Evolutionary conservation across 1,284 basidiomycete species (phyloP), one percentile per base, ranked within the genome.

Genomic region (Ceratobasidium sp.): DNA sequence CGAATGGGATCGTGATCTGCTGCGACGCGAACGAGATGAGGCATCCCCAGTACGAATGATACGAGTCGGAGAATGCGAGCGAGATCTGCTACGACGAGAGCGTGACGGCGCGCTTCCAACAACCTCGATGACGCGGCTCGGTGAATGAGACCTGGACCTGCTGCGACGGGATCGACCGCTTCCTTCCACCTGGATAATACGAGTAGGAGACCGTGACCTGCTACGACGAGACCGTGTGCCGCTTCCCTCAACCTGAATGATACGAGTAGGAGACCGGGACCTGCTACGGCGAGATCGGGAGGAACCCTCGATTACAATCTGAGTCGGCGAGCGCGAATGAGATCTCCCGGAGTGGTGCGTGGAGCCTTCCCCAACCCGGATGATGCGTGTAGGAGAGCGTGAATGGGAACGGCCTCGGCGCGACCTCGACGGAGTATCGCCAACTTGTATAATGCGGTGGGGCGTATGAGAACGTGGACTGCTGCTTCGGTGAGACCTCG

Each of bases 191-290:
- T 46, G 21, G 38, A 69, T 57, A 35, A 55, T 35, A 18, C 52
- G 64, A 38, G 67, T 58, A 28, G 64, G 64, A 16, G 64, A 69
- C 21, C 52, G 49, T 26, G 49, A 54, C 18, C 49, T 55, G 41
- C 52, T 55, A 11, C 52, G 64, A 21, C 59, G 44, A 9, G 59
- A 62, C 28, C 11, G n/a, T 30, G 32, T 41, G 3, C 58, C 4
- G 1, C 30, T 41, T n/a, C n/a, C 13, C 2, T 21, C 49, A 21
- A 38, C 59, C 11, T 62, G 41, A 30, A 62, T 62, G 43, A 62
- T 49, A 21, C 59, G 49, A 21, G 63, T 52, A 6, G 63, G 63
- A 23, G 63, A 64, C 18, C 46, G 47, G 13, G 62, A 64, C 14
- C 26, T 21, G 32, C 28, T 63, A 32, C 52, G 67, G 23, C 35